A percentile compares a stretch with the other conserved stretches of the same genome.
phyloP scores from a whole-genome alignment of 2,329 filamentous ascomycete genomes.

The Onygenales sp. region DNA sequence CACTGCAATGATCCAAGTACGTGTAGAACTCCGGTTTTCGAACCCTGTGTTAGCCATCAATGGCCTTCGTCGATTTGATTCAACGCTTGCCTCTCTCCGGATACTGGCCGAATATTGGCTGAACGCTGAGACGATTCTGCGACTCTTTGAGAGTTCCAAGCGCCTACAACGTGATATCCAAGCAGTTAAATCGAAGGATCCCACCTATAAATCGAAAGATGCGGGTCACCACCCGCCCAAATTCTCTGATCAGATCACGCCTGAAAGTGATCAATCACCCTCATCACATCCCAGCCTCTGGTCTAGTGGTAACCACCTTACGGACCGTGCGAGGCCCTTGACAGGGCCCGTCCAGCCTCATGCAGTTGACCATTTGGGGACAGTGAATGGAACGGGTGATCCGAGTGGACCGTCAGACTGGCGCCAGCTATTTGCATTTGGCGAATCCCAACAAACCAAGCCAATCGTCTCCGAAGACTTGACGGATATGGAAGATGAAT shows the following conservation, averaged over 20 bases:
- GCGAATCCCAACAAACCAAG: conserved; percentile 27
- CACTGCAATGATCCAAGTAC: conserved; percentile 39
- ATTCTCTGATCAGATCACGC: neutral
- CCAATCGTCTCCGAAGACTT: conserved; percentile 29
- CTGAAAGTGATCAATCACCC: conserved; percentile 4
- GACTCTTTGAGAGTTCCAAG: conserved; percentile 35
- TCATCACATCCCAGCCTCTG: conserved; percentile 5
- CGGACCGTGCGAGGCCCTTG: conserved; percentile 9
- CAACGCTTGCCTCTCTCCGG: conserved; percentile 31
- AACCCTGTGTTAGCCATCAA: conserved; percentile 38
- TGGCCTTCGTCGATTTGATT: conserved; percentile 35
- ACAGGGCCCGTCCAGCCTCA: conserved; percentile 1
- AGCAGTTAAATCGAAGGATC: conserved; percentile 26
- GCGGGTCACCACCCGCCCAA: conserved; percentile 3
- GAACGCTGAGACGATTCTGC: conserved; percentile 33
- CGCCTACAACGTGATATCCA: conserved; percentile 33
- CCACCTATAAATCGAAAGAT: conserved; percentile 14
- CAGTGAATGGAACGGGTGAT: conserved; percentile 21
- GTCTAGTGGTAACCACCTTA: conserved; percentile 2
- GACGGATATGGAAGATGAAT: conserved; percentile 34
- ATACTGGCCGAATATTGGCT: conserved; percentile 34
- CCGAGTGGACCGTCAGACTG: conserved; percentile 29
- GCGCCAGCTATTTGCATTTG: conserved; percentile 33
- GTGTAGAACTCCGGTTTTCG: conserved; percentile 36
- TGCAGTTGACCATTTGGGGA: neutral